Conservation (phyloP, 1,284 basidiomycete species). For the Naganishia sp. region DNA sequence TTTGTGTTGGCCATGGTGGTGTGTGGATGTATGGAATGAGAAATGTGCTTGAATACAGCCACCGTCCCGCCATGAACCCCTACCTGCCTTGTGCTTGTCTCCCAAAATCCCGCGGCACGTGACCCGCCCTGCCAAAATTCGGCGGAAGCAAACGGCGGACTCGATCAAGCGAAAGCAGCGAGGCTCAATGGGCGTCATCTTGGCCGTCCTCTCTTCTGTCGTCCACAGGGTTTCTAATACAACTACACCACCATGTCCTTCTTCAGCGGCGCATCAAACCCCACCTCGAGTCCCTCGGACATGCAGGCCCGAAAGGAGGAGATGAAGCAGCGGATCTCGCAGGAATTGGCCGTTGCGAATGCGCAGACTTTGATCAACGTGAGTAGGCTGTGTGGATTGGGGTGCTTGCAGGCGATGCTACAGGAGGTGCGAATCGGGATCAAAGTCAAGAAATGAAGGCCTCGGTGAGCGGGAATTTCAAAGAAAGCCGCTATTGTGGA, state of each 20-base stretch:
- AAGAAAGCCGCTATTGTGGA: too few species aligned
- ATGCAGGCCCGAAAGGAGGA: slow-evolving; percentile 52
- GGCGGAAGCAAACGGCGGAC: not conserved
- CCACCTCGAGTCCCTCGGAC: slow-evolving; percentile 37
- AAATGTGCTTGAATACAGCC: not conserved
- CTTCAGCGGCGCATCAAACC: slow-evolving; percentile 26
- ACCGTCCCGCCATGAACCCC: not conserved
- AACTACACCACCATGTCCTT: slow-evolving; percentile 28
- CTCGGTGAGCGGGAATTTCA: too few species aligned
- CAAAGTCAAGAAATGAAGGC: too few species aligned
- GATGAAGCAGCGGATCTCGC: slow-evolving; percentile 53
- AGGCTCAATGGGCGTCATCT: not conserved
- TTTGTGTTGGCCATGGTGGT: slow-evolving; percentile 27
- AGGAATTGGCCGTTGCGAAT: slow-evolving; percentile 53
- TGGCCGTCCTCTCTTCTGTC: not conserved
- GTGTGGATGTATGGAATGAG: not conserved
- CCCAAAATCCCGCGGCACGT: slow-evolving; percentile 10
- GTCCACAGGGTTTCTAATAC: not conserved
- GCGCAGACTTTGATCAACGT: slow-evolving; percentile 53
- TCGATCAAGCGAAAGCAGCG: not conserved
- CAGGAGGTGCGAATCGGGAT: too few species aligned
- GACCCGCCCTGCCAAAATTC: not conserved
- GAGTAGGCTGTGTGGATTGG: slow-evolving; percentile 12
- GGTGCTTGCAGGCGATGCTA: not conserved
- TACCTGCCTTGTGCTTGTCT: not conserved